Base-by-base conservation (phyloP, 306 rosid species). In the Inga oerstediana region DNA sequence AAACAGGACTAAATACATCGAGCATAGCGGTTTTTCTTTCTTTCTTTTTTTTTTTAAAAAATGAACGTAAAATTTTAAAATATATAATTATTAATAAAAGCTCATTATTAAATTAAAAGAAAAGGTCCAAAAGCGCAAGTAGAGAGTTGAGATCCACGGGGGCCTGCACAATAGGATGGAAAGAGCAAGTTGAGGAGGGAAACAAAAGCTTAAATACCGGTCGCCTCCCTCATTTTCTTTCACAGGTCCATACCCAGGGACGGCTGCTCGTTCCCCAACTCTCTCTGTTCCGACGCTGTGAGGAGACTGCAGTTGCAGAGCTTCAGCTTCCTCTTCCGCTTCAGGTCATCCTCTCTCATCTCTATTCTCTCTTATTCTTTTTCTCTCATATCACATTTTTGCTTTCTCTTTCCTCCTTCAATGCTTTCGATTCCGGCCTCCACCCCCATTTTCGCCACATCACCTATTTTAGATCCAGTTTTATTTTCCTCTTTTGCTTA, bases 141-240 rank as follows among this genome's bases (percentile, higher is more conserved):
- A 3, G 30, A 8, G 27, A 3, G 24, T 0, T 45, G 59, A 72
- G n/a, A 24, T 24, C 59, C 75, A 44, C 3, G 10, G 75, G 54
- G 54, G 11, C 56, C 75, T 4, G 67, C 54, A 8, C 16, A 5
- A 9, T 22, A 20, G 66, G 62, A 17, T 30, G 77, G n/a, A 70
- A 49, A 24, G 22, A 1, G 46, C 34, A 32, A 2, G 2, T 6
- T 0, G 39, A 27, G 80, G 81, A 39, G 81, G 73, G 80, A 39
- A 45, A 30, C 4, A 34, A 64, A 27, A 66, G 84, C 84, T 82
- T 86, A 86, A 86, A 86, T 86, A 79, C 56, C 0, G 17, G 58
- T 44, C 30, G 1, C 39, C 3, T 1, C 2, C 5, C 13, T 6
- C 62, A 1, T 13, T 72, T 51, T 10, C 32, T 22, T 20, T 52